These are phyloP conservation scores for Fraxinus paxiana DNA, from an alignment of 305 asterid genomes.

Conservation along the genomic window DNA sequence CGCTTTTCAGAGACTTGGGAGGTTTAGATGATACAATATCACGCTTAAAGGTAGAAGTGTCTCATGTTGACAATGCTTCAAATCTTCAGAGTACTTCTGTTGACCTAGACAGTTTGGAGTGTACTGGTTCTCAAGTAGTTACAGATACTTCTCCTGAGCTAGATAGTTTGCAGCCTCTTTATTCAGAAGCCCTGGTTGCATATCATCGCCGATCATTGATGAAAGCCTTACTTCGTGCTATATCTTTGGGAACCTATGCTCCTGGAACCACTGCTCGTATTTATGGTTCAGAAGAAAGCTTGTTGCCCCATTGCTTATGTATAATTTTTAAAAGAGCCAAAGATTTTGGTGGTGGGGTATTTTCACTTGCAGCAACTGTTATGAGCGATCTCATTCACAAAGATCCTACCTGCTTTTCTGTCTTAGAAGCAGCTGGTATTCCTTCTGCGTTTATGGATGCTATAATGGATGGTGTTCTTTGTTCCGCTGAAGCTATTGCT, in stretches of 20 bases:
- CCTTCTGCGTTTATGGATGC: slow-evolving; percentile 93
- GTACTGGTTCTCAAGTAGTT: slow-evolving; percentile 47
- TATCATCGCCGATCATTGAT: slow-evolving; percentile 89
- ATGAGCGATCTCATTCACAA: slow-evolving; percentile 99
- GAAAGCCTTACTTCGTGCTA: slow-evolving; percentile 93
- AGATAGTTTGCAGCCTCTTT: slow-evolving; percentile 66
- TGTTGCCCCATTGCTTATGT: slow-evolving; percentile 87
- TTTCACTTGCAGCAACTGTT: slow-evolving; percentile 95
- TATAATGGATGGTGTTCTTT: slow-evolving; percentile 87
- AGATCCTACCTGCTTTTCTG: slow-evolving; percentile 93
- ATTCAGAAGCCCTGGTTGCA: slow-evolving; percentile 90
- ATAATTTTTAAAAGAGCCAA: slow-evolving; percentile 84
- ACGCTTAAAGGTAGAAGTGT: slow-evolving; percentile 86
- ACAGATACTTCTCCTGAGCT: slow-evolving; percentile 49
- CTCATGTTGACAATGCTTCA: slow-evolving; percentile 73
- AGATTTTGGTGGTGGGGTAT: slow-evolving; percentile 99
- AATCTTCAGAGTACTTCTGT: slow-evolving; percentile 47
- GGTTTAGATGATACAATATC: slow-evolving; percentile 95
- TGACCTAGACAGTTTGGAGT: slow-evolving; percentile 58
- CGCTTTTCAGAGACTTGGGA: slow-evolving; percentile 97
- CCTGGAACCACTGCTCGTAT: slow-evolving; percentile 85
- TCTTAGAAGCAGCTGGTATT: slow-evolving; percentile 91
- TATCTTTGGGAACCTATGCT: slow-evolving; percentile 96
- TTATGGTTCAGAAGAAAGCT: slow-evolving; percentile 92
- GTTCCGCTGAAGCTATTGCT: slow-evolving; percentile 91